These are phyloP conservation scores for Candida maesae DNA, from an alignment of 805 yeast genomes.

Conservation along the genomic window DNA sequence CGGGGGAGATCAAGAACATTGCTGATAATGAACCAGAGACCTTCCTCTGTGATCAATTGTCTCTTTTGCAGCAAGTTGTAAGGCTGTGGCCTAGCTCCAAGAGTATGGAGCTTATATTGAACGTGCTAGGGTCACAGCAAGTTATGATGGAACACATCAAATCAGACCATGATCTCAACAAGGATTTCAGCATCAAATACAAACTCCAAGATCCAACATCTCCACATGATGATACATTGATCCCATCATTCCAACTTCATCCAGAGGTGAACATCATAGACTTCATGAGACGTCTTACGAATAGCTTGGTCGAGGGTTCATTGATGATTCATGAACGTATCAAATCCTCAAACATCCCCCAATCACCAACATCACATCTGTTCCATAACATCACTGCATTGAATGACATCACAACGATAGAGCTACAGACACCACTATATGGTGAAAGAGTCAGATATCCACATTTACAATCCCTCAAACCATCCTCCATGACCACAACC, in stretches of 20 bases:
- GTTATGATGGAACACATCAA: not conserved
- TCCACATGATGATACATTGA: not conserved
- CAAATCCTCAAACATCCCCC: not conserved
- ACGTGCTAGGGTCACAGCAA: not conserved
- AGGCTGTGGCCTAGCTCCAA: slow-evolving; percentile 3
- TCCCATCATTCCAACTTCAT: not conserved
- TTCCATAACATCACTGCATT: not conserved
- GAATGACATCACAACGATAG: slow-evolving; percentile 1
- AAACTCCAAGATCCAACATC: not conserved
- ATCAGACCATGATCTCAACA: not conserved
- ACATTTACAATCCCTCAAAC: not conserved
- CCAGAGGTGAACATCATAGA: slow-evolving; percentile 8
- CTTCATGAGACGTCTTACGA: slow-evolving; percentile 4
- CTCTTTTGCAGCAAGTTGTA: slow-evolving; percentile 2
- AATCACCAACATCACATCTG: not conserved
- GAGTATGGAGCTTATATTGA: slow-evolving; percentile 1
- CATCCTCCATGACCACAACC: no score
- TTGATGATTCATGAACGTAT: slow-evolving; percentile 1
- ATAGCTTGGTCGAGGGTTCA: slow-evolving; percentile 3
- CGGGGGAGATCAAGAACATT: not conserved
- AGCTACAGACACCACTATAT: not conserved
- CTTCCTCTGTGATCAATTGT: not conserved
- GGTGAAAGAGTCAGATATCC: slow-evolving; percentile 6
- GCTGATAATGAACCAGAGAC: not conserved
- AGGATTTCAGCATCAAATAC: not conserved